phyloP scores from a whole-genome alignment of 2,329 filamentous ascomycete genomes.

The Fusarium sambucinum region DNA sequence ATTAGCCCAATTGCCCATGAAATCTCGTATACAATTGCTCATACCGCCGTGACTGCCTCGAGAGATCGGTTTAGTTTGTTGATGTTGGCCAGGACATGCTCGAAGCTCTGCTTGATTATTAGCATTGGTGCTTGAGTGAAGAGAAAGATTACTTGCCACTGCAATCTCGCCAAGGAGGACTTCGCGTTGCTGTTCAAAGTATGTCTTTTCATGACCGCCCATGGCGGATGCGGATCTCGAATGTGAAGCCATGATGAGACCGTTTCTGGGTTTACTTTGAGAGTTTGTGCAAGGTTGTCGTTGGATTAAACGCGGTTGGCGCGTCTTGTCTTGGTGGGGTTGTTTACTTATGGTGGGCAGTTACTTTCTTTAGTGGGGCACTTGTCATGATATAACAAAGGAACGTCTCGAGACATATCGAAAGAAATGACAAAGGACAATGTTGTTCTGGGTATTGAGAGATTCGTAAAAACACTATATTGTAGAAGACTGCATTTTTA shows the following conservation, averaged over 20 bases:
- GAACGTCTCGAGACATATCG: too few relatives aligned
- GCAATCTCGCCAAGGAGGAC: conserved; percentile 79
- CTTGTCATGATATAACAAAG: not conserved
- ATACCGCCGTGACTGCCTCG: conserved; percentile 88
- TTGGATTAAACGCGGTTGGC: conserved; percentile 26
- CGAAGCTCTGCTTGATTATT: conserved; percentile 70
- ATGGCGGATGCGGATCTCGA: conserved; percentile 46
- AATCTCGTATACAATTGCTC: conserved; percentile 39
- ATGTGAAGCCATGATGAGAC: conserved; percentile 50
- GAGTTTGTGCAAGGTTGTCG: conserved; percentile 7
- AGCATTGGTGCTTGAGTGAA: not conserved
- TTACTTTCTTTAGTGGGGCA: conserved; percentile 15
- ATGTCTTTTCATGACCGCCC: conserved; percentile 63
- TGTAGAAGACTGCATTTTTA: not conserved
- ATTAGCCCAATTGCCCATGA: not conserved
- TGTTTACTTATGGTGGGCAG: conserved; percentile 24
- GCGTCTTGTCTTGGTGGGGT: conserved; percentile 32
- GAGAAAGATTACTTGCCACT: conserved; percentile 61
- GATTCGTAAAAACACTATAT: not conserved
- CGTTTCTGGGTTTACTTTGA: conserved; percentile 1
- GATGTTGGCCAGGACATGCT: conserved; percentile 93
- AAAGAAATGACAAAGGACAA: not conserved
- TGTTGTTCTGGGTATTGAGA: not conserved
- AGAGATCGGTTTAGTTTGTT: conserved; percentile 94
- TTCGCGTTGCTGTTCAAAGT: conserved; percentile 82